Evolutionary conservation across 768 basidiomycete genomes (phyloP).

Genomic region (Tulasnella sp.): DNA sequence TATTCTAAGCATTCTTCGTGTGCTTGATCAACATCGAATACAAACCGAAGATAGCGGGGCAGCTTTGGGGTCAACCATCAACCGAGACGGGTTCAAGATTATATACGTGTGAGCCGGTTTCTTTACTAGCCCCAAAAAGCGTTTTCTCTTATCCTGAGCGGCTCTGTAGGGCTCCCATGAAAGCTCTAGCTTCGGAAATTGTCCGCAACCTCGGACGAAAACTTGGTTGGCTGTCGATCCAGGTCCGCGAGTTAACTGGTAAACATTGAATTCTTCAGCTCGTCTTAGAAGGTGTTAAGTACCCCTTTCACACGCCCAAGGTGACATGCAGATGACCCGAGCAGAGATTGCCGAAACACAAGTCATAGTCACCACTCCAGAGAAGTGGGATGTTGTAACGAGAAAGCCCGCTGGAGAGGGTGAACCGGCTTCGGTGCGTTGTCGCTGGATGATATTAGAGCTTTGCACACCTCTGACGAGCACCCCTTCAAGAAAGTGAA

Average conservation of each 20-base stretch:
- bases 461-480: background rate
- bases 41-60: constrained; percentile 34
- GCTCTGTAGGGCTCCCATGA: constrained; percentile 85
- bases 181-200: constrained; percentile 93
- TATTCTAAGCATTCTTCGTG: constrained; percentile 86
- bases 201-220: constrained; percentile 89
- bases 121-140: background rate
- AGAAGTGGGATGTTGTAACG: constrained; percentile 99
- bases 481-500: constrained; percentile 65
- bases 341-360: constrained; percentile 92
- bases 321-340: constrained; percentile 97
- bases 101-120: constrained; percentile 79
- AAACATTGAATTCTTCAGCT: constrained; percentile 27
- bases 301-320: constrained; percentile 30
- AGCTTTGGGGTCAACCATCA: constrained; percentile 49
- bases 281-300: background rate
- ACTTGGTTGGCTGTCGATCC: constrained; percentile 79
- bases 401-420: constrained; percentile 95
- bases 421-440: constrained; percentile 81
- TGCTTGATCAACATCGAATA: constrained; percentile 65
- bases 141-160: background rate
- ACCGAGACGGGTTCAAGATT: constrained; percentile 80
- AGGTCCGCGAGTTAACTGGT: constrained; percentile 90
- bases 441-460: background rate
- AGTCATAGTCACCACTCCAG: constrained; percentile 97